Evolutionary conservation across 2,329 filamentous ascomycete species (phyloP), one percentile per base, ranked within the genome.

Genomic region (Colletotrichum brevisporum): DNA sequence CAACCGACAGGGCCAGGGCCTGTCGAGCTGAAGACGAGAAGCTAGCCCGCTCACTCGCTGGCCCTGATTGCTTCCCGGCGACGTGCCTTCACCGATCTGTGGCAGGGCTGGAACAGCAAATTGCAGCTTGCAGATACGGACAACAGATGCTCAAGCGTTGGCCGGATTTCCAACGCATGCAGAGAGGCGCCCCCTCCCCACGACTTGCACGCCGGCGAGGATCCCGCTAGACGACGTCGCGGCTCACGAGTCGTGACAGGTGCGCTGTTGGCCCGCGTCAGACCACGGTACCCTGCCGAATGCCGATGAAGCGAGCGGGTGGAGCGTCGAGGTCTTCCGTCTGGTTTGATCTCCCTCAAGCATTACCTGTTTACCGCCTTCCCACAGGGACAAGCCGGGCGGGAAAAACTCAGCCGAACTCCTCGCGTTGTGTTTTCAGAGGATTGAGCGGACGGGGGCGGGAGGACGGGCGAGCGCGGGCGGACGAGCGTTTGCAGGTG

Each of bases 261-360:
- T 45, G 21, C 3, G 39, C n/a, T 18, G 36, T 48, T 51, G 31
- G 43, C 53, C 31, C 24, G 31, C 26, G n/a, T 36, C 31, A 36
- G 58, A 15, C 60, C 66, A 64, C 51, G 55, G 43, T 61, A 55
- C 50, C 55, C 62, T 60, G 62, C 66, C 62, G 55, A 56, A 45
- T 55, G 21, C 66, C 63, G 55, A 69, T 53, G 51, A 59, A 65
- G 62, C 62, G 62, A 55, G 55, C 67, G 51, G 67, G 56, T 67
- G 18, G n/a, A 24, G 56, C 50, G 45, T 24, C 43, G 47, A 15
- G 39, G 51, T 50, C 47, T 36, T 36, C 31, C 31, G 52, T 27
- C 27, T 45, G 36, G 50, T 61, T 67, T 60, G 54, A 59, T 60
- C 54, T 65, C 50, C 51, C 55, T 56, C 48, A 68, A 18, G 39